phyloP scores from a whole-genome alignment of 2,329 filamentous ascomycete genomes.

The Apiospora pterosperma region DNA sequence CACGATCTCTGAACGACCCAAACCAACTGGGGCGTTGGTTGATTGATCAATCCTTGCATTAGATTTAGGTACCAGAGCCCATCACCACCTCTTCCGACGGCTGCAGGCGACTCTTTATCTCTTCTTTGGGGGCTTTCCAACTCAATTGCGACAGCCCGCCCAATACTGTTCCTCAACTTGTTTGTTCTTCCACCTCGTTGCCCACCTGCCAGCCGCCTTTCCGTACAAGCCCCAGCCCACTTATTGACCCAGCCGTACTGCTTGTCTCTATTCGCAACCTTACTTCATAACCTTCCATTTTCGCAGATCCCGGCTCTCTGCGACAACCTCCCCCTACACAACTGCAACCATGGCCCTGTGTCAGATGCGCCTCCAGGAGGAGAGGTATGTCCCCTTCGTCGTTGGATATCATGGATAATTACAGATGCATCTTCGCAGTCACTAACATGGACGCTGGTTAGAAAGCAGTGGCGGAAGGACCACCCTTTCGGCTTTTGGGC shows the following conservation, averaged over 20 bases:
- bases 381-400: constrained; percentile 58
- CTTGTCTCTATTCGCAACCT: constrained; percentile 1
- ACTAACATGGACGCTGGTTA: constrained; percentile 32
- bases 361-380: constrained; percentile 82
- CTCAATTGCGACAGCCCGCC: not conserved
- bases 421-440: not conserved
- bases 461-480: constrained; percentile 95
- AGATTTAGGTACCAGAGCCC: too few relatives aligned
- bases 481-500: constrained; percentile 98
- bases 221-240: not conserved
- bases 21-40: not conserved
- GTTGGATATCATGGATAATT: constrained; percentile 6
- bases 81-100: not conserved
- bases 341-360: constrained; percentile 51
- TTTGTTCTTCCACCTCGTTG: not conserved
- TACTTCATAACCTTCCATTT: not conserved
- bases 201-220: not conserved
- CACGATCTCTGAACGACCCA: not conserved
- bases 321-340: not conserved
- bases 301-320: not conserved
- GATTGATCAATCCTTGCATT: not conserved
- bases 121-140: not conserved
- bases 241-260: not conserved
- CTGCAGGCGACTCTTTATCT: not conserved
- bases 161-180: not conserved